phyloP scores from a whole-genome alignment of 1,139 yeast species.

The Kodamaea fungicola region DNA sequence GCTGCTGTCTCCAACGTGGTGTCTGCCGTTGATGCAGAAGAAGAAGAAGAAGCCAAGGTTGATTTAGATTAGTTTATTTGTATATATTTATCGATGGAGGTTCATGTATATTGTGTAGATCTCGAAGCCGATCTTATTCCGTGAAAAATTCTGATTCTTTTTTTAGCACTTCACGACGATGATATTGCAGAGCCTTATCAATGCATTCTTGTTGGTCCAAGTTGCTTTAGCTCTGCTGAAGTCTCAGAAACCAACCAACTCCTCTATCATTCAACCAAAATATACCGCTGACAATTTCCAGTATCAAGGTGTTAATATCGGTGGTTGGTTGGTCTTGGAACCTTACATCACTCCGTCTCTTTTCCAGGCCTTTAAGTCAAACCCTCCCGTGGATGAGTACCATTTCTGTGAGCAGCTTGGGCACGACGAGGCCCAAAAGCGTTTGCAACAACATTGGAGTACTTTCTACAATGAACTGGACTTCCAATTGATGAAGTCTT shows the following conservation, averaged over 20 bases:
- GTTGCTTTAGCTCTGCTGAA: slow-evolving; percentile 3
- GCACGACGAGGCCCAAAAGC: slow-evolving; percentile 32
- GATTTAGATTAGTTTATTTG: slow-evolving; percentile 33
- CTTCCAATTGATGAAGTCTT: slow-evolving; percentile 41
- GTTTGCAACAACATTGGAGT: slow-evolving; percentile 52
- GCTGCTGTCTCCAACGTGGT: slow-evolving; percentile 70
- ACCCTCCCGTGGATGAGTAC: slow-evolving; percentile 57
- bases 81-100: background rate
- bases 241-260: slow-evolving; percentile 5
- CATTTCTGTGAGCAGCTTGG: slow-evolving; percentile 50
- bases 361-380: slow-evolving; percentile 38
- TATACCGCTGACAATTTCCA: slow-evolving; percentile 22
- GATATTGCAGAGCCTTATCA: too few relatives aligned
- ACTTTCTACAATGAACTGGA: slow-evolving; percentile 55
- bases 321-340: slow-evolving; percentile 67
- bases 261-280: slow-evolving; percentile 9
- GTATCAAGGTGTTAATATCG: slow-evolving; percentile 52
- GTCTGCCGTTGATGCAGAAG: slow-evolving; percentile 23
- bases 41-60: background rate
- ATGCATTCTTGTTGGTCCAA: background rate
- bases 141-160: too few relatives aligned
- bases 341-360: slow-evolving; percentile 65
- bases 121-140: too few relatives aligned
- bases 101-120: too few relatives aligned
- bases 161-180: too few relatives aligned